Percentiles rank a stretch among this genome's conserved stretches.
Evolutionary conservation across 1,284 basidiomycete genomes (phyloP).

Genomic region (Apiotrichum gamsii): DNA sequence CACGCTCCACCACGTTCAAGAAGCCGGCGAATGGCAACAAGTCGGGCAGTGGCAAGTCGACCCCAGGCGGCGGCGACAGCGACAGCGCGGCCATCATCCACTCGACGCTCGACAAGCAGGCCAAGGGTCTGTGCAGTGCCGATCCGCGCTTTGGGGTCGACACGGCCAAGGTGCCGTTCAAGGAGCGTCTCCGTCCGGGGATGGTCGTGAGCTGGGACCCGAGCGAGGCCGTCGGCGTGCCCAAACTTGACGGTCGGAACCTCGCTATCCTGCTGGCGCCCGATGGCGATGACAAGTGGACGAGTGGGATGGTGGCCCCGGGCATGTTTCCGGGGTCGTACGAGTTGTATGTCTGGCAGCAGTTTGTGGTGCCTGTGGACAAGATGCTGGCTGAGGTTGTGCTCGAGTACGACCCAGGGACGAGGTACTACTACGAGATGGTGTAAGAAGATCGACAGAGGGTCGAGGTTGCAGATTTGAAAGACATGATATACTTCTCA

Average conservation of each 20-base stretch:
- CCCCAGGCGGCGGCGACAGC: too few species aligned
- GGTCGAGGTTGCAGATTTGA: too few species aligned
- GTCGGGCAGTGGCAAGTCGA: neutral
- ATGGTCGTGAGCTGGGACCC: neutral
- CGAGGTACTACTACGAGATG: conserved; percentile 1
- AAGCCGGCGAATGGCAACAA: too few species aligned
- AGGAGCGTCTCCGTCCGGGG: neutral
- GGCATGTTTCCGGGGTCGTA: neutral
- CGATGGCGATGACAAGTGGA: neutral
- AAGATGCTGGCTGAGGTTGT: neutral
- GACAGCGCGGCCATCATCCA: neutral
- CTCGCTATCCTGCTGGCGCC: neutral
- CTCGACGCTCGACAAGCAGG: neutral
- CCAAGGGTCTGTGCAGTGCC: neutral
- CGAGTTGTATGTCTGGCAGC: neutral
- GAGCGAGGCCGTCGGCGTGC: neutral
- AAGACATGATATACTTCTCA: too few species aligned
- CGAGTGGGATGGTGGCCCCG: neutral
- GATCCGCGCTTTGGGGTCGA: neutral
- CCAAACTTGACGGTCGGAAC: neutral
- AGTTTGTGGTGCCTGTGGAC: neutral
- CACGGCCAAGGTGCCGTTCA: neutral
- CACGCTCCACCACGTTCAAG: neutral
- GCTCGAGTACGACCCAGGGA: neutral
- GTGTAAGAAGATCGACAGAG: neutral